A percentile compares a stretch with the other conserved stretches of the same genome.
phyloP scores from a whole-genome alignment of 495 filamentous ascomycete species.

The Podospora bellae-mahoneyi region DNA sequence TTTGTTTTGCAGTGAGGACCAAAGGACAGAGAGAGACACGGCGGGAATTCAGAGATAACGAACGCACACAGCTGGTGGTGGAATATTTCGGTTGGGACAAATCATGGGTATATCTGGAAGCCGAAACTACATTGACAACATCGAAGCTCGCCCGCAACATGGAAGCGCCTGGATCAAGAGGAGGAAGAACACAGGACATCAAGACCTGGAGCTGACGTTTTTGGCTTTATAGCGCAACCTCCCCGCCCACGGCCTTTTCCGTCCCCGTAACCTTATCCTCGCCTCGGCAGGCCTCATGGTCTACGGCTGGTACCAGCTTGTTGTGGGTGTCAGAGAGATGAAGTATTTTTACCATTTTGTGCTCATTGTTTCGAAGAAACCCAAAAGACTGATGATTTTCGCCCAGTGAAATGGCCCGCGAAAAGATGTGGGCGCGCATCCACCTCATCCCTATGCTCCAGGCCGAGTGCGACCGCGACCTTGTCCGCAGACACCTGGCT shows the following conservation, averaged over 20 bases:
- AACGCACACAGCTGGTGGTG: no score
- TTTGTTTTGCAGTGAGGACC: no score
- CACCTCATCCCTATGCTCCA: constrained; percentile 89
- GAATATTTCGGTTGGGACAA: no score
- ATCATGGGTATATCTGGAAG: no score
- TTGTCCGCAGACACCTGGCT: constrained; percentile 77
- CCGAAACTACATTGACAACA: no score
- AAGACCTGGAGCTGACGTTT: constrained; percentile 16
- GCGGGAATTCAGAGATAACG: no score
- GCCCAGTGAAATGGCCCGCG: constrained; percentile 80
- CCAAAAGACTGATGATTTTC: neutral
- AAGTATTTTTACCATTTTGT: constrained; percentile 57
- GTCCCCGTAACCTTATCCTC: constrained; percentile 69
- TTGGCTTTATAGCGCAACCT: constrained; percentile 68
- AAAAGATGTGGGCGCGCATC: constrained; percentile 97
- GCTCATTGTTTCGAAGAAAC: neutral
- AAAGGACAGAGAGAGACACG: no score
- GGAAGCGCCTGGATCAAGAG: neutral
- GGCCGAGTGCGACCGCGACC: constrained; percentile 93
- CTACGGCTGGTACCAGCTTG: constrained; percentile 83
- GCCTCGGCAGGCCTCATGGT: constrained; percentile 72
- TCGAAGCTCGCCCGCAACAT: no score
- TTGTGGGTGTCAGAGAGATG: constrained; percentile 74
- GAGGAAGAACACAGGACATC: neutral
- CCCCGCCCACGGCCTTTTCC: constrained; percentile 79